phyloP scores from a whole-genome alignment of 306 rosid species.

The Sechiopsis laciniata region DNA sequence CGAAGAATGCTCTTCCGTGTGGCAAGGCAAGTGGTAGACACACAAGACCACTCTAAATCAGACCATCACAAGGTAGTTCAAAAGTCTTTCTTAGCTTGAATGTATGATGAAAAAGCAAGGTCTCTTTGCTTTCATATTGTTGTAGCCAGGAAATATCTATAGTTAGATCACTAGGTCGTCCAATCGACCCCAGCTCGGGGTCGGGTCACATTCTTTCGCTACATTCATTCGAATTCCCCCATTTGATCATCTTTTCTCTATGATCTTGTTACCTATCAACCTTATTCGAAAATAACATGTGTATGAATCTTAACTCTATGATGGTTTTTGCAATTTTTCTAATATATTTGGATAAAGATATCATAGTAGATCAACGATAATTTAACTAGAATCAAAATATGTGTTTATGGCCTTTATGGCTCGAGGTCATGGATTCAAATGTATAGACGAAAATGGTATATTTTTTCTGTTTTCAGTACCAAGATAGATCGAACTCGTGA shows the following conservation, averaged over 20 bases:
- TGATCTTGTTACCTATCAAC: neutral
- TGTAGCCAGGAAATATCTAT: conserved; percentile 2
- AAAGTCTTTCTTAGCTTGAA: neutral
- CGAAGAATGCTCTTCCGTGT: conserved; percentile 26
- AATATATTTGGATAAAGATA: too few species aligned
- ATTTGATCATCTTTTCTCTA: conserved; percentile 24
- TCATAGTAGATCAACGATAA: too few species aligned
- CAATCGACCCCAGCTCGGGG: conserved; percentile 62
- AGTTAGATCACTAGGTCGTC: neutral
- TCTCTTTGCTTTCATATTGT: conserved; percentile 12
- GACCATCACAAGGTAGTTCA: neutral
- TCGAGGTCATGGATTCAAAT: too few species aligned
- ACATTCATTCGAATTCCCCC: conserved; percentile 26
- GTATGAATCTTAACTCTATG: too few species aligned
- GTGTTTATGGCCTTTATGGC: too few species aligned
- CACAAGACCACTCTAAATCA: conserved; percentile 24
- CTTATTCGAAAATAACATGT: too few species aligned
- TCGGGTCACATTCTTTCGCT: conserved; percentile 61
- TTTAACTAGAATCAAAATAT: too few species aligned
- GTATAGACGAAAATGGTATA: too few species aligned
- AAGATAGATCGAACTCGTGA: too few species aligned
- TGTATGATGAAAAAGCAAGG: conserved; percentile 10
- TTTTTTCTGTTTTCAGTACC: too few species aligned
- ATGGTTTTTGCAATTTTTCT: too few species aligned
- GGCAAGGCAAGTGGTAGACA: conserved; percentile 24